Evolutionary conservation across 805 yeast species (phyloP), one percentile per base, ranked within the genome.

Genomic region (Ogataea nakhonphanomensis): DNA sequence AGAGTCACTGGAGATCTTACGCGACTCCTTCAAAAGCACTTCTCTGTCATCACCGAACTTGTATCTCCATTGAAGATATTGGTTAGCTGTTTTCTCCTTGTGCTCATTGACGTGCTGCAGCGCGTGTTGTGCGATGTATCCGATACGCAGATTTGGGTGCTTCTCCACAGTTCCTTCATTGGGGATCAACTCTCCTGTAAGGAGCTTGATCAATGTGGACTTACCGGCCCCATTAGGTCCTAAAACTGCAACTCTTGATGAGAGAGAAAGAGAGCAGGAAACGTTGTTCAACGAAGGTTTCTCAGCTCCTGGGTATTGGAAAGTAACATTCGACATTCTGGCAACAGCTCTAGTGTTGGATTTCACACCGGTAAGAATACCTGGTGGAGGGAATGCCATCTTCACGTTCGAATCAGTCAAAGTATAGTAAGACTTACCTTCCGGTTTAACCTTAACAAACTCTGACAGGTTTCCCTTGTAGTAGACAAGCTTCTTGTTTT

Each of bases 221-320:
- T 91, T 91, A 71, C 99, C 99, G 38, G 99, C 99, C 74, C 99
- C 99, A 64, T 91, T 91, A 47, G 98, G 97, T 41, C 99, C 99
- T 43, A 93, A 69, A 56, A 93, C 81, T 33, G 98, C 98, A 49
- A 91, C 96, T 69, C 99, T 82, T 25, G 98, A 91, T n/a, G 96
- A 86, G 51, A 91, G 71, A 3, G 96, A 85, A 45, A 93, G 73
- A n/a, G 96, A 84, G 66, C 95, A 86, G 2, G 95, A 83, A 27
- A 89, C 93, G 58, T 85, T 59, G 23, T 64, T 59, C 55, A 91
- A 71, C 2, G 95, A 86, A 25, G 96, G 95, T 61, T 86, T 85
- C 13, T 78, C 65, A 21, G 89, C 86, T 43, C 96, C 95, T 21
- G 98, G 97, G 61, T 93, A 91, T 29, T 85, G 57, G 66, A 88